Conservation (phyloP, 495 filamentous ascomycete species). For the Penicillium cinerascens region DNA sequence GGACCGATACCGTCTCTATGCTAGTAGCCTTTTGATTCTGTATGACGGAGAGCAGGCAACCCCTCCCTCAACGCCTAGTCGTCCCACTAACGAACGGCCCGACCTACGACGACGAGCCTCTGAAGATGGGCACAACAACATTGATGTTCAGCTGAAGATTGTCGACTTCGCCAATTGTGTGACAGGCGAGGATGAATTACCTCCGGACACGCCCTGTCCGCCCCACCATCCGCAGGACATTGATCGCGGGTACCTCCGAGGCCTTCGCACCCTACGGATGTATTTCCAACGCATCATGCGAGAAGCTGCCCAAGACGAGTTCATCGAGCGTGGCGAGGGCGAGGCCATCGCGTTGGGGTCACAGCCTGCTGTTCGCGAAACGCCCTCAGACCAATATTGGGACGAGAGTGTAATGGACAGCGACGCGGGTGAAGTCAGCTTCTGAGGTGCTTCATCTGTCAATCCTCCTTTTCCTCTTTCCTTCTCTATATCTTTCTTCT, state of each 20-base stretch:
- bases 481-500: conserved; percentile 11
- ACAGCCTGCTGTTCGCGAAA: conserved; percentile 27
- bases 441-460: conserved; percentile 19
- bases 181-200: conserved; percentile 70
- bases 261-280: conserved; percentile 70
- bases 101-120: conserved; percentile 27
- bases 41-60: conserved; percentile 73
- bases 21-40: conserved; percentile 87
- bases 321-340: conserved; percentile 47
- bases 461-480: background rate
- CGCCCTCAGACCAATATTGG: conserved; percentile 36
- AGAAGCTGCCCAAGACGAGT: conserved; percentile 63
- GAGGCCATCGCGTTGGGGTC: conserved; percentile 39
- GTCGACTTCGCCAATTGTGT: conserved; percentile 98
- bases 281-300: conserved; percentile 88
- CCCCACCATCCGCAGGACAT: conserved; percentile 75
- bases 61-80: conserved; percentile 8
- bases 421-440: conserved; percentile 46
- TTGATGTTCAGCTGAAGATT: conserved; percentile 80
- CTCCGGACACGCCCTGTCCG: conserved; percentile 67
- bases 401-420: conserved; percentile 44
- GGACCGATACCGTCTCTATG: conserved; percentile 89
- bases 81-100: conserved; percentile 10
- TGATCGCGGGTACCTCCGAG: conserved; percentile 85
- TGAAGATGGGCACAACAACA: conserved; percentile 46